Evolutionary conservation across 768 basidiomycete genomes (phyloP), one percentile per base, ranked within the genome.

Genomic region (Amanita subjunquillea): DNA sequence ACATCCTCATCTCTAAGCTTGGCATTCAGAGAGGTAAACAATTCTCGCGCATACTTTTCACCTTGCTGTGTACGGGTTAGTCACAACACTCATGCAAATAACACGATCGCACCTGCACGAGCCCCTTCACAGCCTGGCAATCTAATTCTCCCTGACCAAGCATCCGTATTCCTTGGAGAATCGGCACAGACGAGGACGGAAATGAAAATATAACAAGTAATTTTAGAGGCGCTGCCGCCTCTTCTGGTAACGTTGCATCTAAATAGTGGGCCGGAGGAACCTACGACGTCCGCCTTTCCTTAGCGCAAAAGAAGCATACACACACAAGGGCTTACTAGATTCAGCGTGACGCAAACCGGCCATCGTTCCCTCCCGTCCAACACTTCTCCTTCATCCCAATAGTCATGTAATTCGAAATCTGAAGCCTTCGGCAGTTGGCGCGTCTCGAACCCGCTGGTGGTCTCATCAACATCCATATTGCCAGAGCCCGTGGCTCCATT

Each of bases 371-470:
- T 70, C 2, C 82, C 82, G 37, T 70, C 74, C 27, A 91, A 61
- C 15, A 71, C 65, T 53, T 82, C 84, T 0, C 91, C 91, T 56
- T 89, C 87, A 59, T 90, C 90, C 87, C 88, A 91, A 56, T 83
- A 87, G 63, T 94, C 91, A 9, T 82, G 76, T 20, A 93, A 73
- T 67, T 94, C 91, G 58, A 93, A 93, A 64, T 94, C 91, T 7
- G 80, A 78, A 9, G 82, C 85, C 7, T 65, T 65, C 22, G 62
- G 63, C 36, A 70, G 65, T 32, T 74, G 65, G 8, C 79, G 71
- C 13, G 81, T 85, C 57, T 81, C 80, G 38, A 87, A 77, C 2
- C 79, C 75, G 56, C 82, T 82, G 15, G 64, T 59, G 27, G 67
- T 68, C 32, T 72, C 63, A 54, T 86, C 81, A 3, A 79, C 67